Conservation (phyloP, 2,329 filamentous ascomycete species). For the Botrytis paeoniae region DNA sequence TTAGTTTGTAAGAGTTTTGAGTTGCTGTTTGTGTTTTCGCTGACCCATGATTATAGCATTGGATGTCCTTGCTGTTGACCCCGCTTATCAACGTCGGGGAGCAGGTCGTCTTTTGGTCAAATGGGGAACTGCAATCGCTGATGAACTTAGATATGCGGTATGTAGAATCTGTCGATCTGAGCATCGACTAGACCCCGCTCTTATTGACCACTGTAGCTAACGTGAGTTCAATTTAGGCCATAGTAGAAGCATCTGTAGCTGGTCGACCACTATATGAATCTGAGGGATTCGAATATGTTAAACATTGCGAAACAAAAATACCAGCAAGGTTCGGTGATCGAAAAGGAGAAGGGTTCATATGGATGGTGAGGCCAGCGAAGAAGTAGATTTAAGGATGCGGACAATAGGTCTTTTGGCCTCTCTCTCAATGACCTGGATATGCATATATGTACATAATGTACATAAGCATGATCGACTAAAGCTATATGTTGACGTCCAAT, state of each 20-base stretch:
- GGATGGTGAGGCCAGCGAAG: slow-evolving; percentile 15
- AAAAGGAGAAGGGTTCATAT: neutral
- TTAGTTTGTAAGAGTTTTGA: slow-evolving; percentile 14
- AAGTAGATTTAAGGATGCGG: neutral
- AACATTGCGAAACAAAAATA: neutral
- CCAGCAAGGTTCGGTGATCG: slow-evolving; percentile 1
- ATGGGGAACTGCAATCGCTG: slow-evolving; percentile 13
- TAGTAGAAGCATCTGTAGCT: slow-evolving; percentile 8
- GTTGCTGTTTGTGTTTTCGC: neutral
- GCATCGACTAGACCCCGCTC: neutral
- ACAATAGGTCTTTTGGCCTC: neutral
- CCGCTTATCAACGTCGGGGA: slow-evolving; percentile 7
- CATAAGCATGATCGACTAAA: neutral
- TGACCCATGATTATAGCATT: slow-evolving; percentile 8
- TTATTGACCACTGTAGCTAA: neutral
- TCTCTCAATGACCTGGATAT: neutral
- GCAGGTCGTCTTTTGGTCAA: slow-evolving; percentile 7
- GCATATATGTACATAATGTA: neutral
- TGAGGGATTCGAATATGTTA: slow-evolving; percentile 13
- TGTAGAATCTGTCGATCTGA: neutral
- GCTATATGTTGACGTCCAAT: neutral
- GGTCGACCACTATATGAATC: slow-evolving; percentile 5
- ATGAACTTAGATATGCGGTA: slow-evolving; percentile 15
- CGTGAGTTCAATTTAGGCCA: neutral
- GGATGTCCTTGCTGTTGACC: slow-evolving; percentile 15